phyloP scores from a whole-genome alignment of 176 grass and related monocot genomes.

The Avena atlantica region DNA sequence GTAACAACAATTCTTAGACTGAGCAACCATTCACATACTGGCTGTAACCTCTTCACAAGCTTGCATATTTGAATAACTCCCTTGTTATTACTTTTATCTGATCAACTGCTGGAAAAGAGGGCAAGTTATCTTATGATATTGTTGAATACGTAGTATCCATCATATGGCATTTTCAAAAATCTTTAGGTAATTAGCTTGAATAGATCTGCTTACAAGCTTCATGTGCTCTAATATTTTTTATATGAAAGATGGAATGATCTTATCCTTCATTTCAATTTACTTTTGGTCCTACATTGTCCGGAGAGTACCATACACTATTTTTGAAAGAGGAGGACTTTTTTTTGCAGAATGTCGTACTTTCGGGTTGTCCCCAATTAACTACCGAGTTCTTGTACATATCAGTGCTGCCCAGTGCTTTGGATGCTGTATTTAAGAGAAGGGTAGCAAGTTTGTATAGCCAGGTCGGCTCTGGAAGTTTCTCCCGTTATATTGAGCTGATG shows the following conservation, averaged over 20 bases:
- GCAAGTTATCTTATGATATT: not conserved
- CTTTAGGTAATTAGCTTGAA: conserved; percentile 5
- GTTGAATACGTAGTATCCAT: not conserved
- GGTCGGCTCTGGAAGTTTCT: conserved; percentile 31
- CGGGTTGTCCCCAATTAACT: conserved; percentile 68
- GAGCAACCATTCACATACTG: not conserved
- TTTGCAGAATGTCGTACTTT: conserved; percentile 72
- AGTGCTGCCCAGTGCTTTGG: conserved; percentile 53
- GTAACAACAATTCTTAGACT: not conserved
- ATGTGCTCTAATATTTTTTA: not conserved
- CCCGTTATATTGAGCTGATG: conserved; percentile 35
- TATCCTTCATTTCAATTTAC: conserved; percentile 4
- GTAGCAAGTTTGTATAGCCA: conserved; percentile 31
- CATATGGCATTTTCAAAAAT: not conserved
- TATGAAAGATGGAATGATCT: not conserved
- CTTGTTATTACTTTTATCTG: conserved; percentile 2
- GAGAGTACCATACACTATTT: conserved; percentile 19
- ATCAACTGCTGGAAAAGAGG: not conserved
- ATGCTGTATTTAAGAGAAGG: conserved; percentile 53
- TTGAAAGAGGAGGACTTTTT: conserved; percentile 17
- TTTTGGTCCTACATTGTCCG: not conserved
- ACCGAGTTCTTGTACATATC: conserved; percentile 53
- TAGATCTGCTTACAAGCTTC: not conserved
- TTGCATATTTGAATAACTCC: conserved; percentile 19
- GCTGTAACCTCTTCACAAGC: not conserved